Base-by-base conservation (phyloP, 2,329 filamentous ascomycete species). In the Dothistroma septosporum region DNA sequence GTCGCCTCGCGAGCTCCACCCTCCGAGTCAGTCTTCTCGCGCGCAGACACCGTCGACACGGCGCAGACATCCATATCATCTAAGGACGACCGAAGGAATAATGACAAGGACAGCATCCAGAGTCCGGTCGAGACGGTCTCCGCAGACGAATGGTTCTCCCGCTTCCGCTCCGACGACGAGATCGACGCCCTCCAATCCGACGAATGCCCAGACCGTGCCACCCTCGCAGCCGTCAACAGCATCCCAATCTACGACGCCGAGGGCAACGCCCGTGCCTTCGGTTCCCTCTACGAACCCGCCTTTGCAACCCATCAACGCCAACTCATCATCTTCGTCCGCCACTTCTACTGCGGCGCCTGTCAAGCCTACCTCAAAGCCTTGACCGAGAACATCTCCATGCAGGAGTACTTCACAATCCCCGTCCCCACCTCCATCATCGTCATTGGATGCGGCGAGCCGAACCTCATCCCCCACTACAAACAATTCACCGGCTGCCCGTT, bases 211-310 rank as follows among this genome's bases (percentile, higher is more conserved):
- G 70, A 74, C 54, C 68, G 70, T 47, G 69, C 65, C 10, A 71
- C 69, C 21, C 66, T 76, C 10, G 70, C 69, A 33, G 68, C 67
- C 10, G 71, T 72, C 8, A 67, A 72, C 41, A 69, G 74, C 28
- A 68, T 75, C n/a, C 72, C 70, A 35, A 66, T 91, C 14, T 80
- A 88, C 48, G 87, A 89, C 73, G 78, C 78, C 41, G 74, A 86
- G 60, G 85, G 86, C 59, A 85, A 83, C 58, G 75, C 81, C 14
- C 81, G 81, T 48, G 77, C 82, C 0, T 91, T 91, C 74, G 83
- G 83, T 73, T 85, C 82, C 66, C 75, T 90, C 31, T 87, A 87
- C 72, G 80, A 78, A 35, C 83, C 84, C 4, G 78, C 73, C 52
- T 68, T 65, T 19, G 68, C 70, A 1, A 69, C 72, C 16, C 73